Percentiles rank a stretch among this genome's conserved stretches.
Evolutionary conservation across 176 grass and related monocot genomes (phyloP).

Genomic region (Bonia amplexicaulis): DNA sequence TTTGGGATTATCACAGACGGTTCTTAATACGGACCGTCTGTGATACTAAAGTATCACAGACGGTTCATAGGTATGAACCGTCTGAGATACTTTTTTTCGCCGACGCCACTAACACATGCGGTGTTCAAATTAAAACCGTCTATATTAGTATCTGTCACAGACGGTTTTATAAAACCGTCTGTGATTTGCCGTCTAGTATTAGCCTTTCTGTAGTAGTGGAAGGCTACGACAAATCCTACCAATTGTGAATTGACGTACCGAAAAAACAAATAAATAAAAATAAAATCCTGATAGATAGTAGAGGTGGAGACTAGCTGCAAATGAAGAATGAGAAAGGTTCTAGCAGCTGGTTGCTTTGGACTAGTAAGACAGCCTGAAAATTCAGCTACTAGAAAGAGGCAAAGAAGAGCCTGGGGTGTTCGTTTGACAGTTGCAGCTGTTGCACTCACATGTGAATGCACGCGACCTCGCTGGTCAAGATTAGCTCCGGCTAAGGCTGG

Average conservation of each 20-base stretch:
- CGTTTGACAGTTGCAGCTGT: slow-evolving; percentile 7
- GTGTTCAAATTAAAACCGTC: too few species aligned
- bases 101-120: too few species aligned
- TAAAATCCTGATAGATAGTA: background rate
- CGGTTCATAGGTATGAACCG: too few species aligned
- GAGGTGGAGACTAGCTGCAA: background rate
- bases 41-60: too few species aligned
- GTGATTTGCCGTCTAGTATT: too few species aligned
- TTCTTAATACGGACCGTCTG: too few species aligned
- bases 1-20: too few species aligned
- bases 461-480: background rate
- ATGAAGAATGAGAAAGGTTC: slow-evolving; percentile 8
- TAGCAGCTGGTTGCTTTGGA: background rate
- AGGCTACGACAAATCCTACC: slow-evolving; percentile 13
- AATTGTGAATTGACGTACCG: background rate
- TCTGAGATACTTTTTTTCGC: too few species aligned
- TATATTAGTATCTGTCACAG: too few species aligned
- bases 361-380: slow-evolving; percentile 11
- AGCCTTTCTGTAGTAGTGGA: too few species aligned
- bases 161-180: too few species aligned
- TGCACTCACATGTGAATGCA: slow-evolving; percentile 34
- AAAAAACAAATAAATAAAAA: slow-evolving; percentile 4
- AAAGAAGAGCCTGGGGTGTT: background rate
- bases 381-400: slow-evolving; percentile 9
- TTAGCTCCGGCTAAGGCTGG: background rate